phyloP scores from a whole-genome alignment of 176 grass and related monocot genomes.

The Carex myosuroides region DNA sequence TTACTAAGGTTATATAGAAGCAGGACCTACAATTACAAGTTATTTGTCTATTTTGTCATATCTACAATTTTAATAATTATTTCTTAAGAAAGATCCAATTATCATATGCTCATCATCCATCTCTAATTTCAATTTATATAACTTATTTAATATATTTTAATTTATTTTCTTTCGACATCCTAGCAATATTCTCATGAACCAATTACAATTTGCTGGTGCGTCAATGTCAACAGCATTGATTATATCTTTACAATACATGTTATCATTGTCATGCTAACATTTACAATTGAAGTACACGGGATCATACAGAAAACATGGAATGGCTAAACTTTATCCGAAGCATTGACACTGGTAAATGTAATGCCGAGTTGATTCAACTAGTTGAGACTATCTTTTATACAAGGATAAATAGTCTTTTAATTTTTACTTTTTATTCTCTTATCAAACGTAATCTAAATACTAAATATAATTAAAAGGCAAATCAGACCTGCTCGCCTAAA shows the following conservation, averaged over 20 bases:
- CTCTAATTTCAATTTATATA: no score
- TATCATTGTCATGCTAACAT: background rate
- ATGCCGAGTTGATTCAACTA: background rate
- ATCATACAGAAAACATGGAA: background rate
- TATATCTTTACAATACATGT: background rate
- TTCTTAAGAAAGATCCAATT: background rate
- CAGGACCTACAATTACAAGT: background rate
- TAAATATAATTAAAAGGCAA: no score
- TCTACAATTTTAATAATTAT: background rate
- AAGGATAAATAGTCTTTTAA: background rate
- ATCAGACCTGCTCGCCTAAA: background rate
- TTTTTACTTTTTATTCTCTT: background rate
- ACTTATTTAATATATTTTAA: no score
- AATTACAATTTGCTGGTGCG: no score
- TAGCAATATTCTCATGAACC: no score
- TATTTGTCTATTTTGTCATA: background rate
- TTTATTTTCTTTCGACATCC: no score
- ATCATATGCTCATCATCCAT: no score
- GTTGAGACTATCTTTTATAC: background rate
- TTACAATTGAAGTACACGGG: background rate
- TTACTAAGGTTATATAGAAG: background rate
- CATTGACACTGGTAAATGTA: background rate
- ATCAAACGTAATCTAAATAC: background rate
- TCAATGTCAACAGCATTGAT: background rate
- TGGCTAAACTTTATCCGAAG: background rate